Percentiles rank a stretch among this genome's conserved stretches.
Evolutionary conservation across 2,329 filamentous ascomycete genomes (phyloP).

Genomic region (Dendryphion nanum): DNA sequence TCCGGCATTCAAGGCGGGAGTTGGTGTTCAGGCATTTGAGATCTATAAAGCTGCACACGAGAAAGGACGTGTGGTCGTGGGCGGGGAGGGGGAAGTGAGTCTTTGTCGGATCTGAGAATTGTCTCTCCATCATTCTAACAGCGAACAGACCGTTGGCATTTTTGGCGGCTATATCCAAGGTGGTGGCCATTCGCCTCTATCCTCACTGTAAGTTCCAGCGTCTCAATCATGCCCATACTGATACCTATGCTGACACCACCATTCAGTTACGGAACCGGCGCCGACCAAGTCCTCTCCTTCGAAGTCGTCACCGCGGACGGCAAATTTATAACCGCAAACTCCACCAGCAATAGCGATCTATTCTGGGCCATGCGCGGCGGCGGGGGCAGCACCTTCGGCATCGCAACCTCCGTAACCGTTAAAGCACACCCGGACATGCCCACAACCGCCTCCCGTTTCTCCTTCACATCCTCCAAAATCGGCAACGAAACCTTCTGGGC

Average conservation of each 20-base stretch:
- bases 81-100: slow-evolving; percentile 44
- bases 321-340: slow-evolving; percentile 29
- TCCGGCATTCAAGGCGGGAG: slow-evolving; percentile 55
- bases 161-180: slow-evolving; percentile 46
- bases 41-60: slow-evolving; percentile 52
- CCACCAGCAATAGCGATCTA: slow-evolving; percentile 29
- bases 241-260: not conserved
- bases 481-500: slow-evolving; percentile 38
- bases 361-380: slow-evolving; percentile 39
- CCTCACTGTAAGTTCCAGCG: slow-evolving; percentile 34
- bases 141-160: slow-evolving; percentile 49
- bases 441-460: slow-evolving; percentile 30
- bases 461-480: slow-evolving; percentile 29
- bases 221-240: slow-evolving; percentile 3
- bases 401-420: slow-evolving; percentile 34
- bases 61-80: slow-evolving; percentile 50
- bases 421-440: slow-evolving; percentile 33
- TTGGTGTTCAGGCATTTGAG: slow-evolving; percentile 55
- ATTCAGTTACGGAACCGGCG: slow-evolving; percentile 37
- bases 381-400: slow-evolving; percentile 34
- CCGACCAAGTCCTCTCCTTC: slow-evolving; percentile 36
- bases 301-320: slow-evolving; percentile 34
- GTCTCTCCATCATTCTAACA: not conserved
- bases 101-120: slow-evolving; percentile 1
- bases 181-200: slow-evolving; percentile 57